These are phyloP conservation scores for Vinca minor DNA, from an alignment of 257 asterid genomes.

Conservation along the genomic window DNA sequence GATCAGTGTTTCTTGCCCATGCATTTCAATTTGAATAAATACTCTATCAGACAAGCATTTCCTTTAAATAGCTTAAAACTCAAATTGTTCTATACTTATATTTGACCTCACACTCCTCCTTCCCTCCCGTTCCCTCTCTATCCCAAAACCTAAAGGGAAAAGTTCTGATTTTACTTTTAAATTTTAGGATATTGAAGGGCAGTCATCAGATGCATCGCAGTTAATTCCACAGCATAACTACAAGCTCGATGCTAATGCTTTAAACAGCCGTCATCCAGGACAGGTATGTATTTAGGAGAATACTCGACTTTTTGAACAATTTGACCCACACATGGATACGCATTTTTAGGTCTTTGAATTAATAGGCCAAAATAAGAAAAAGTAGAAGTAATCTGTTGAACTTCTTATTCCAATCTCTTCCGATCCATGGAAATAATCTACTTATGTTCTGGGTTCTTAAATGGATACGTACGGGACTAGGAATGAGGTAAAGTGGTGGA, in stretches of 20 bases:
- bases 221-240: constrained; percentile 92
- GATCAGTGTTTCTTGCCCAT: background rate
- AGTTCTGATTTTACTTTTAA: constrained; percentile 22
- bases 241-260: constrained; percentile 84
- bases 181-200: constrained; percentile 58
- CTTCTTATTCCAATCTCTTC: background rate
- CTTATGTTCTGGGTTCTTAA: background rate
- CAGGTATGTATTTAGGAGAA: constrained; percentile 43
- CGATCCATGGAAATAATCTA: background rate
- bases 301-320: background rate
- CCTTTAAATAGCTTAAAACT: background rate
- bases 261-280: constrained; percentile 92
- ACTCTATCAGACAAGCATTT: background rate
- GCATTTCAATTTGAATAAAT: background rate
- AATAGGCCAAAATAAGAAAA: background rate
- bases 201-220: constrained; percentile 69
- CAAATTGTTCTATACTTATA: background rate
- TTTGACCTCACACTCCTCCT: background rate
- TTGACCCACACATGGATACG: background rate
- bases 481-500: background rate
- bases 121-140: no score
- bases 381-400: no score
- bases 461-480: background rate
- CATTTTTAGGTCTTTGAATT: background rate
- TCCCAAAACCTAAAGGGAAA: no score